Percentiles rank a stretch among this genome's conserved stretches.
Evolutionary conservation across 768 basidiomycete genomes (phyloP).

Genomic region (Psilocybe cyanescens): DNA sequence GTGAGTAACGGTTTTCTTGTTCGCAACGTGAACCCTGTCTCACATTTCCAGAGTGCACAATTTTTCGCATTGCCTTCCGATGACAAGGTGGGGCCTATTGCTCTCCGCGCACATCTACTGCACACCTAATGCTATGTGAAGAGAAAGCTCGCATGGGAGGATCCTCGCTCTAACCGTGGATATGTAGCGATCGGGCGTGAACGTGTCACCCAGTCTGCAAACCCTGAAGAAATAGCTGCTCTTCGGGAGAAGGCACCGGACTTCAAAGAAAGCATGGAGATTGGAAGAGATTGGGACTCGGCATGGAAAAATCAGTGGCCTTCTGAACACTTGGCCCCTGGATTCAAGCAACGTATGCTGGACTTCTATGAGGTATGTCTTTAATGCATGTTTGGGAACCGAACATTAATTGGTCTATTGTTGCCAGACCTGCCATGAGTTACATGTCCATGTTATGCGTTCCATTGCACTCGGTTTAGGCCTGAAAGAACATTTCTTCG

Average conservation of each 20-base stretch:
- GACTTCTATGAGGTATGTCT: conserved; percentile 67
- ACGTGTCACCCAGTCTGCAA: conserved; percentile 74
- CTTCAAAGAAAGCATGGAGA: conserved; percentile 87
- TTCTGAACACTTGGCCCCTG: conserved; percentile 58
- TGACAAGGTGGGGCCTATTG: conserved; percentile 49
- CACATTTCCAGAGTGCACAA: conserved; percentile 59
- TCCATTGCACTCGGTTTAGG: conserved; percentile 82
- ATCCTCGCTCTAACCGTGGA: conserved; percentile 84
- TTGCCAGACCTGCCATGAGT: conserved; percentile 68
- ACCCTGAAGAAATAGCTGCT: conserved; percentile 72
- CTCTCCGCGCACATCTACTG: background rate
- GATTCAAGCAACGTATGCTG: conserved; percentile 74
- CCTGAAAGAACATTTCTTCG: conserved; percentile 76
- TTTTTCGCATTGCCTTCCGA: conserved; percentile 73
- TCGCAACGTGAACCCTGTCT: background rate
- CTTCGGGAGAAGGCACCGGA: conserved; percentile 80
- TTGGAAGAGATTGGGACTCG: conserved; percentile 82
- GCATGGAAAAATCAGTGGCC: conserved; percentile 86
- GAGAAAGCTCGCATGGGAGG: conserved; percentile 77
- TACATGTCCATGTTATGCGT: conserved; percentile 82
- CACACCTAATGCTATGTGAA: conserved; percentile 25
- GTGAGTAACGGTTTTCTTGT: conserved; percentile 33
- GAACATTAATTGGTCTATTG: conserved; percentile 8
- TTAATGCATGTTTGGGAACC: background rate
- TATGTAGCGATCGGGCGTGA: conserved; percentile 84